Conservation (phyloP, 768 basidiomycete species). For the Boletus edulis region DNA sequence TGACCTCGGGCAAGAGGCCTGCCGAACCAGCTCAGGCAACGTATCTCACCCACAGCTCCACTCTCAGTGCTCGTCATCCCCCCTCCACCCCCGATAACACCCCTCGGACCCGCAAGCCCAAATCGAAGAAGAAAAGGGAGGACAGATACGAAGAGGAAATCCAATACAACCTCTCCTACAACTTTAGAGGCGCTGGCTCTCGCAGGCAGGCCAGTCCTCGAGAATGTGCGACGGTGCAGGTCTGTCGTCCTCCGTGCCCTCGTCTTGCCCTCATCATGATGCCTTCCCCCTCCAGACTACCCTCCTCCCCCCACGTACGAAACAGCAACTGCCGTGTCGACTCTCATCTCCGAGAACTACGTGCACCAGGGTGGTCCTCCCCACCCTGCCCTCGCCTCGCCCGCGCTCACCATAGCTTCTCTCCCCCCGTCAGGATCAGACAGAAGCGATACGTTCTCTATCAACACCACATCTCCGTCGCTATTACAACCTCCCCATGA, state of each 20-base stretch:
- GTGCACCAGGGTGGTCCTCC: constrained; percentile 27
- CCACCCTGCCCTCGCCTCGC: constrained; percentile 24
- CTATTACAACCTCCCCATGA: constrained; percentile 28
- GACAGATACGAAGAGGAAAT: constrained; percentile 44
- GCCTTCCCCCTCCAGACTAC: constrained; percentile 44
- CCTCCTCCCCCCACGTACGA: constrained; percentile 78
- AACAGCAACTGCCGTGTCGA: constrained; percentile 43
- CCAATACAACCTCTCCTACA: constrained; percentile 30
- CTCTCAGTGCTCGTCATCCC: constrained; percentile 51
- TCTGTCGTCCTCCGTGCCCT: constrained; percentile 13
- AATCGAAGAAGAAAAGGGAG: constrained; percentile 45
- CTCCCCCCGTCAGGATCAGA: constrained; percentile 22
- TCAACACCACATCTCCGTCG: constrained; percentile 17
- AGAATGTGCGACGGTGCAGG: constrained; percentile 33
- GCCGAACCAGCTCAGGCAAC: constrained; percentile 34
- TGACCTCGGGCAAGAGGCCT: constrained; percentile 34
- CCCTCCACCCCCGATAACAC: constrained; percentile 51
- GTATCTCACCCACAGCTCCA: constrained; percentile 56
- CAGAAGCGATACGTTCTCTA: constrained; percentile 23
- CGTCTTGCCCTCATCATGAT: constrained; percentile 2
- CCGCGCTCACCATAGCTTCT: constrained; percentile 23
- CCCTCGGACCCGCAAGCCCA: constrained; percentile 38
- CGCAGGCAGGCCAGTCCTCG: constrained; percentile 26
- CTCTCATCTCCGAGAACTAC: constrained; percentile 42
- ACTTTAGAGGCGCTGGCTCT: constrained; percentile 31